Evolutionary conservation across 2,329 filamentous ascomycete species (phyloP), one percentile per base, ranked within the genome.

Genomic region (Thelonectria blattea): DNA sequence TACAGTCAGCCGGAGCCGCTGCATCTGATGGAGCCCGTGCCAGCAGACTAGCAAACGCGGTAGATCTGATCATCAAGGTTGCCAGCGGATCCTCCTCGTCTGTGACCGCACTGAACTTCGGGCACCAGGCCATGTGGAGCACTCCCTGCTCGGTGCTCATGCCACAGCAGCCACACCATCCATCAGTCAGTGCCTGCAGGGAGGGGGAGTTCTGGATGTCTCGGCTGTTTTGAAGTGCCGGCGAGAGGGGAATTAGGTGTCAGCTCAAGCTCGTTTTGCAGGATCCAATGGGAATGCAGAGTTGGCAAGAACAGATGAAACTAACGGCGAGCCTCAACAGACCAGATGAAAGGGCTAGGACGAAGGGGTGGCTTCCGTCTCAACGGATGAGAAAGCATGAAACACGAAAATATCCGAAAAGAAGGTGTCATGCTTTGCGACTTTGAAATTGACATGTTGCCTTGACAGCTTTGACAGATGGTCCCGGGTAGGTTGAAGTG

Each of bases 21-120:
- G 39, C 30, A 54, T 58, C 49, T 50, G 49, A 58, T 42, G 45
- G 43, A 43, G 52, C 41, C 46, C 51, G 30, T 50, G 39, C 18
- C 41, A 50, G 42, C 24, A 45, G 54, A 51, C 32, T 52, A 58
- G 37, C 46, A 43, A 52, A 47, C 15, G 49, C 45, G 47, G 34
- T 48, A 59, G 52, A 62, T 62, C 52, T 59, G 60, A 62, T 62
- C 60, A 62, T 62, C 60, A 62, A 62, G 60, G 60, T 62, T 53
- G 39, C 39, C 52, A 62, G 56, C 60, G 60, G 56, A 62, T 60
- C 56, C 60, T 43, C 48, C 60, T 18, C 56, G 45, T 53, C 53
- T 55, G 37, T 17, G 53, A 30, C 49, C 46, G 37, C 27, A 49
- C 27, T 51, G 32, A 42, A 53, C 52, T 50, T 48, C n/a, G 47